phyloP scores from a whole-genome alignment of 192 early-diverging fungal genomes.

The Geranomyces michiganensis region DNA sequence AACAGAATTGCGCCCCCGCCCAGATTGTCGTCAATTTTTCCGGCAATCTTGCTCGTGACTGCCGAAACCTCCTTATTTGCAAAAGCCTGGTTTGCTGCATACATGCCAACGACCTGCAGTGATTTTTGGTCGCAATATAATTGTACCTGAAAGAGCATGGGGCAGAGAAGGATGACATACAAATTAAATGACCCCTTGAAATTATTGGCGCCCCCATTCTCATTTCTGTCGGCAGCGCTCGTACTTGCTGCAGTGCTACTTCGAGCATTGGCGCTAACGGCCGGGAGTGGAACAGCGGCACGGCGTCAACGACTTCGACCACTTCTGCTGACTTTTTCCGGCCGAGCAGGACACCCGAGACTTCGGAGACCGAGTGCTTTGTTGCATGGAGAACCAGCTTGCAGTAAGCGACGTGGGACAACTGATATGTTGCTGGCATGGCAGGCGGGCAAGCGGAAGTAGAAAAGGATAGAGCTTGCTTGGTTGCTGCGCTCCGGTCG shows the following conservation, averaged over 20 bases:
- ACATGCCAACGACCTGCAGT: conserved; percentile 64
- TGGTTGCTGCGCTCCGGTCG: too few species aligned
- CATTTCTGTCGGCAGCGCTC: background rate
- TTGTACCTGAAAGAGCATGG: conserved; percentile 52
- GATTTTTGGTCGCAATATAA: conserved; percentile 54
- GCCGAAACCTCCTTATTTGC: conserved; percentile 50
- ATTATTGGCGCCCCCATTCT: too few species aligned
- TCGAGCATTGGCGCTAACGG: conserved; percentile 82
- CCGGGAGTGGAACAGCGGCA: conserved; percentile 86
- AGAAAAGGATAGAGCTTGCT: too few species aligned
- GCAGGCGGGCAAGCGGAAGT: too few species aligned
- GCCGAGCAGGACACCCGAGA: conserved; percentile 79
- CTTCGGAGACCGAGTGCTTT: conserved; percentile 76
- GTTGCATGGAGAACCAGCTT: conserved; percentile 80
- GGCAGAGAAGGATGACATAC: background rate
- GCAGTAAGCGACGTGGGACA: conserved; percentile 62
- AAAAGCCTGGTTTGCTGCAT: conserved; percentile 59
- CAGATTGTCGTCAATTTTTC: conserved; percentile 48
- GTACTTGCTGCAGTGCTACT: conserved; percentile 79
- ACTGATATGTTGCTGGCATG: conserved; percentile 20
- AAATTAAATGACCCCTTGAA: background rate
- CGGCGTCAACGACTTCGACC: conserved; percentile 63
- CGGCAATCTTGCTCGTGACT: conserved; percentile 54
- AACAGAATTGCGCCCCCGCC: conserved; percentile 54
- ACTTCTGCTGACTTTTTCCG: conserved; percentile 24